Conservation (phyloP, 129 eudicot genomes). For the Pseudognaphalium luteoalbum region DNA sequence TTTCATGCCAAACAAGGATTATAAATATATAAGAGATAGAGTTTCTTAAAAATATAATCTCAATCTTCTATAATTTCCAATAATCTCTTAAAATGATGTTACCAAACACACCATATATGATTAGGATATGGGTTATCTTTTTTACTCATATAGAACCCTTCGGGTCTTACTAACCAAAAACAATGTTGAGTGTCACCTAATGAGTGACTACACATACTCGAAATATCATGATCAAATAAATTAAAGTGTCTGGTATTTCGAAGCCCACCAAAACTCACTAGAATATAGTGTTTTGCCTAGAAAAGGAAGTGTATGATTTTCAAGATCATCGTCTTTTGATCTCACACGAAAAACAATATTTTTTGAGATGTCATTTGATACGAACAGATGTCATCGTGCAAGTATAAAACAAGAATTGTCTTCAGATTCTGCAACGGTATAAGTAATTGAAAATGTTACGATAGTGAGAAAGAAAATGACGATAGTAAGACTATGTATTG, state of each 20-base stretch:
- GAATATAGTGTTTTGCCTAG: not conserved
- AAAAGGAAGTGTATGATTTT: constrained; percentile 9
- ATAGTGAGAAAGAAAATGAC: not conserved
- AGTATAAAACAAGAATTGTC: constrained; percentile 10
- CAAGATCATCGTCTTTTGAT: constrained; percentile 15
- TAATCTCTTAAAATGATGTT: no score
- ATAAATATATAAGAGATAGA: no score
- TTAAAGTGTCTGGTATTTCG: not conserved
- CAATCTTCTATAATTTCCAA: no score
- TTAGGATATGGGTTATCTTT: not conserved
- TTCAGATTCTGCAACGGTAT: not conserved
- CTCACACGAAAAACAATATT: constrained; percentile 8
- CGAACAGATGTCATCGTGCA: not conserved
- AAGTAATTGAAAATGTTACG: not conserved
- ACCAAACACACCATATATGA: no score
- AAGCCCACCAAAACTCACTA: constrained; percentile 18
- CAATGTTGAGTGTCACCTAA: not conserved
- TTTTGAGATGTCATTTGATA: not conserved
- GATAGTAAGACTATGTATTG: not conserved
- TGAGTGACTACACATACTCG: not conserved
- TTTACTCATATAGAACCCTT: constrained; percentile 2
- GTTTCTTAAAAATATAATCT: no score
- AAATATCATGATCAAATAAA: not conserved
- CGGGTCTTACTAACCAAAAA: constrained; percentile 9
- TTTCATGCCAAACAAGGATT: no score